These are phyloP conservation scores for Fusarium caatingaense DNA, from an alignment of 2,329 filamentous ascomycete species.

Conservation along the genomic window DNA sequence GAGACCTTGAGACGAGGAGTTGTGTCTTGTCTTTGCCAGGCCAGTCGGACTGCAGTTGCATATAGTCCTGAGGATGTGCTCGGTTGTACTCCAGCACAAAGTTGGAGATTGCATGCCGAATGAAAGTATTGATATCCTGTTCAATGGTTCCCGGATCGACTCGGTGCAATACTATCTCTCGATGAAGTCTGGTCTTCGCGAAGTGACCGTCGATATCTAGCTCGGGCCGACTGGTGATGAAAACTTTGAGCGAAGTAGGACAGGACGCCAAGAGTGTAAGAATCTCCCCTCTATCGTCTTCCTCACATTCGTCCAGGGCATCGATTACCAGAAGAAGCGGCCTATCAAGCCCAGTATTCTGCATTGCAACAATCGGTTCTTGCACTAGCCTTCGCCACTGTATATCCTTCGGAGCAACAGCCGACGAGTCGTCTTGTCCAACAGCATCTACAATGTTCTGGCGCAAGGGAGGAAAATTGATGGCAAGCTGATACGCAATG, in stretches of 20 bases:
- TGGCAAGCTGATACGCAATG: constrained; percentile 51
- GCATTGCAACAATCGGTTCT: background rate
- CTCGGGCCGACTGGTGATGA: background rate
- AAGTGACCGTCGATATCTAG: background rate
- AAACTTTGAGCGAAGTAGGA: background rate
- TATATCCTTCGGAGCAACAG: background rate
- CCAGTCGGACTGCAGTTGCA: accelerated
- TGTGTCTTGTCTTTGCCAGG: accelerated
- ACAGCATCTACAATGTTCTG: background rate
- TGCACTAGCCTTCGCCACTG: constrained; percentile 12
- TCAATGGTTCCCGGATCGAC: background rate
- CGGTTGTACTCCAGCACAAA: background rate
- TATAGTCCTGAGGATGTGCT: background rate
- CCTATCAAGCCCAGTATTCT: accelerated
- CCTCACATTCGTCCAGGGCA: constrained; percentile 43
- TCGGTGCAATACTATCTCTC: background rate
- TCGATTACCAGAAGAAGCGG: constrained; percentile 47
- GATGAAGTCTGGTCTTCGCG: background rate
- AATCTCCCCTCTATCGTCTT: background rate
- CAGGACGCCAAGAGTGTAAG: accelerated
- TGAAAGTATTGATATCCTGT: background rate
- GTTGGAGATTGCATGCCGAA: accelerated
- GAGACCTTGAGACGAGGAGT: accelerated
- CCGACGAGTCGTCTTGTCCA: background rate
- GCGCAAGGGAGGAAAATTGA: constrained; percentile 38